Evolutionary conservation across 75 land plant species (phyloP).

Genomic region (Picea glauca): DNA sequence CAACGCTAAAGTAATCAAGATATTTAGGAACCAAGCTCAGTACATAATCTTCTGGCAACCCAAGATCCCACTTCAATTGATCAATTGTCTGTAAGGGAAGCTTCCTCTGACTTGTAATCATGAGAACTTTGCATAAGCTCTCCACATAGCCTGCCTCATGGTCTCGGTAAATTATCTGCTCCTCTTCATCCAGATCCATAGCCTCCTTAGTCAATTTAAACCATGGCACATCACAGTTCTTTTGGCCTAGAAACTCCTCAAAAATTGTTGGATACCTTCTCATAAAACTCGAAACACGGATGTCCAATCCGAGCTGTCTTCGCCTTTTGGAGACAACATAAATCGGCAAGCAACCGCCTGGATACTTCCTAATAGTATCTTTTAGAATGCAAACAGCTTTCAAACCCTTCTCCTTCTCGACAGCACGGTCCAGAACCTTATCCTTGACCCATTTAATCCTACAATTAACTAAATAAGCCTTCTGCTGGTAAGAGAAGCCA

Average conservation of each 20-base stretch:
- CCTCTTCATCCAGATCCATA: constrained; percentile 23
- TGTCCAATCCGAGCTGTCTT: constrained; percentile 24
- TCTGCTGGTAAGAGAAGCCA: not conserved
- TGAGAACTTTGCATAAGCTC: constrained; percentile 48
- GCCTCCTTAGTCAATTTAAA: constrained; percentile 43
- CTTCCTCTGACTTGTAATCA: constrained; percentile 34
- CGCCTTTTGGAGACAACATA: constrained; percentile 6
- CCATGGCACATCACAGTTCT: constrained; percentile 16
- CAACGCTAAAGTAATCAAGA: constrained; percentile 30
- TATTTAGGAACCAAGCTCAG: constrained; percentile 23
- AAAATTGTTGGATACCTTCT: constrained; percentile 53
- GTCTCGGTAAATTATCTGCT: constrained; percentile 17
- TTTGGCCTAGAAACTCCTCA: constrained; percentile 23
- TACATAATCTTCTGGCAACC: constrained; percentile 45
- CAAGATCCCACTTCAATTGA: constrained; percentile 59
- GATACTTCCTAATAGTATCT: constrained; percentile 17
- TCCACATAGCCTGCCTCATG: constrained; percentile 24
- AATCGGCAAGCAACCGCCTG: constrained; percentile 11
- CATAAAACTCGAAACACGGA: constrained; percentile 38
- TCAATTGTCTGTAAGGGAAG: constrained; percentile 49
- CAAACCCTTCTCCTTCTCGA: constrained; percentile 28
- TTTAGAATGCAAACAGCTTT: constrained; percentile 33
- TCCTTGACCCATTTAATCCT: constrained; percentile 60
- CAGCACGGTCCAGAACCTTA: constrained; percentile 29
- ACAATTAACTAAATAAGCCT: constrained; percentile 36